Evolutionary conservation across 306 rosid genomes (phyloP).

Genomic region (Trifolium subterraneum): DNA sequence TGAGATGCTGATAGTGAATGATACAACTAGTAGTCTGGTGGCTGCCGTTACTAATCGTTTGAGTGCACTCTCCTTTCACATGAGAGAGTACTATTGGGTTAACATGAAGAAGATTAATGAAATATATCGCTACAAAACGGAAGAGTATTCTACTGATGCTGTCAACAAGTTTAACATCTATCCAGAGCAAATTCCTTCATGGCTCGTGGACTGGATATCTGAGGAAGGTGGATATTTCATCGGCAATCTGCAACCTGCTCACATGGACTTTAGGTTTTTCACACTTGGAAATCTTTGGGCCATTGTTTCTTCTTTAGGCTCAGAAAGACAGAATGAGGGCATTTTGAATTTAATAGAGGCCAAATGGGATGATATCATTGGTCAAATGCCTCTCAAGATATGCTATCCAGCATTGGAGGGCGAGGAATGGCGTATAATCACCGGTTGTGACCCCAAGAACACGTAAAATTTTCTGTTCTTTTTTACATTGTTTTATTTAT

Average conservation of each 20-base stretch:
- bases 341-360: constrained; percentile 79
- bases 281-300: constrained; percentile 94
- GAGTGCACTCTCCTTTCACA: constrained; percentile 89
- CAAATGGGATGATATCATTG: constrained; percentile 91
- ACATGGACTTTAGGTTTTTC: constrained; percentile 95
- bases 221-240: constrained; percentile 92
- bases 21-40: constrained; percentile 68
- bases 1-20: constrained; percentile 85
- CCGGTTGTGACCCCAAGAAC: constrained; percentile 96
- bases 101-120: constrained; percentile 86
- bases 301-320: constrained; percentile 82
- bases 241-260: constrained; percentile 94
- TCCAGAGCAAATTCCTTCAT: constrained; percentile 95
- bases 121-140: constrained; percentile 92
- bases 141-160: constrained; percentile 90
- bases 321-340: constrained; percentile 66
- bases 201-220: constrained; percentile 94
- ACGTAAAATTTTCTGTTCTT: constrained; percentile 60
- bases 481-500: background rate
- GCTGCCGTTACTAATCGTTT: constrained; percentile 83
- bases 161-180: constrained; percentile 93
- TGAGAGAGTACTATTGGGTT: constrained; percentile 93
- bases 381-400: constrained; percentile 88
- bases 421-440: constrained; percentile 90
- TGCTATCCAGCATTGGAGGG: constrained; percentile 85